These are phyloP conservation scores for Voacanga thouarsii DNA, from an alignment of 257 asterid species.

Conservation along the genomic window DNA sequence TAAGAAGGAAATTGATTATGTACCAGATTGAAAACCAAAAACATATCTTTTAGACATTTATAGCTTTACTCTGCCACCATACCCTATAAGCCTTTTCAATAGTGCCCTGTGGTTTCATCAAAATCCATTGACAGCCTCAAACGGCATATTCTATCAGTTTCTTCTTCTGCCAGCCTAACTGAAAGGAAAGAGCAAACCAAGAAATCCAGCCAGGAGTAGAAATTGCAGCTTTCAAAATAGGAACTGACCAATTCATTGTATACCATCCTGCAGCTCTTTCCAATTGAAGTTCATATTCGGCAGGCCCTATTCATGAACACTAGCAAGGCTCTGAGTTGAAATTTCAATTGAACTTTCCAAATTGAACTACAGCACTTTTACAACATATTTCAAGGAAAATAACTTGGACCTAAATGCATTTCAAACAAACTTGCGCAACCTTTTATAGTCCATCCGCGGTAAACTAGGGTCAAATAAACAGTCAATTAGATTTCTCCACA, in stretches of 20 bases:
- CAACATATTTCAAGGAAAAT: no score
- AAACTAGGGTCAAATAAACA: background rate
- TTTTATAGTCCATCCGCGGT: background rate
- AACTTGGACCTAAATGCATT: background rate
- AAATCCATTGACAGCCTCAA: background rate
- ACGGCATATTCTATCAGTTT: background rate
- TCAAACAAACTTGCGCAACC: background rate
- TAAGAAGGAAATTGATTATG: no score
- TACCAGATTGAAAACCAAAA: no score
- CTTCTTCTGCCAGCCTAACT: background rate
- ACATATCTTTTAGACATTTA: background rate
- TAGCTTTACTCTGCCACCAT: background rate
- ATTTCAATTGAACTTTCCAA: background rate
- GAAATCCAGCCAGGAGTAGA: background rate
- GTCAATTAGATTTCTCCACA: background rate
- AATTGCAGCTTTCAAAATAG: background rate
- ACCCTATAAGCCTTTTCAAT: no score
- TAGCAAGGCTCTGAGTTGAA: background rate
- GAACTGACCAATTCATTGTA: background rate
- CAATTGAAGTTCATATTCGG: background rate
- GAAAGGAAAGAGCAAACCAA: background rate
- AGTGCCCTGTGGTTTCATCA: no score
- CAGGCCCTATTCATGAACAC: background rate
- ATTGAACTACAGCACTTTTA: background rate
- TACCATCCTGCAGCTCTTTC: background rate